Conservation (phyloP, 2,329 filamentous ascomycete species). For the Aureobasidium melanogenum region DNA sequence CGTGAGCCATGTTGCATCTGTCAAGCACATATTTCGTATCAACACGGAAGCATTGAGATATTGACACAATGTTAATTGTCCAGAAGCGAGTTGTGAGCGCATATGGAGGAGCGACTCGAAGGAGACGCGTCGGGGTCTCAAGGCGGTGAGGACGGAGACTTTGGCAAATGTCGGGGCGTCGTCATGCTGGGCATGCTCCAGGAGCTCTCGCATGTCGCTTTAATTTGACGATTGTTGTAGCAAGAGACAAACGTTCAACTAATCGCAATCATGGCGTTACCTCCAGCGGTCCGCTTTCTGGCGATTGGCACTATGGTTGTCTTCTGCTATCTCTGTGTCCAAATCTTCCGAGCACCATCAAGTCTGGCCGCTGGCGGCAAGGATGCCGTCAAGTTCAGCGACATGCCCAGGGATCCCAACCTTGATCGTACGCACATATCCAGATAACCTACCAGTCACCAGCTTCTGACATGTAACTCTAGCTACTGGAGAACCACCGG, state of each 20-base stretch:
- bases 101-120: neutral
- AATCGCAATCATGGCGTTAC: slow-evolving; percentile 61
- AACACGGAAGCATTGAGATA: neutral
- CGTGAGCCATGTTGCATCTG: slow-evolving; percentile 57
- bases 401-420: slow-evolving; percentile 73
- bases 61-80: neutral
- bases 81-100: neutral
- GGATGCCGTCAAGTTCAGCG: slow-evolving; percentile 36
- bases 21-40: neutral
- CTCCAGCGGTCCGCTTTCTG: slow-evolving; percentile 73
- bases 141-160: slow-evolving; percentile 9
- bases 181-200: neutral
- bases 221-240: neutral
- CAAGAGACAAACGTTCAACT: neutral
- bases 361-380: slow-evolving; percentile 26
- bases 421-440: slow-evolving; percentile 60
- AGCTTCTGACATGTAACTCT: slow-evolving; percentile 15
- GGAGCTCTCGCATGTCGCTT: neutral
- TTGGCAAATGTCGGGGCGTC: neutral
- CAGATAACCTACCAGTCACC: neutral
- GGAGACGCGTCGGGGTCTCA: neutral
- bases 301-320: slow-evolving; percentile 61
- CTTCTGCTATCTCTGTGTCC: slow-evolving; percentile 71
- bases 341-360: slow-evolving; percentile 55
- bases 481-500: slow-evolving; percentile 80